Base-by-base conservation (phyloP, 441 rosid genomes). In the Gossypium lobatum region DNA sequence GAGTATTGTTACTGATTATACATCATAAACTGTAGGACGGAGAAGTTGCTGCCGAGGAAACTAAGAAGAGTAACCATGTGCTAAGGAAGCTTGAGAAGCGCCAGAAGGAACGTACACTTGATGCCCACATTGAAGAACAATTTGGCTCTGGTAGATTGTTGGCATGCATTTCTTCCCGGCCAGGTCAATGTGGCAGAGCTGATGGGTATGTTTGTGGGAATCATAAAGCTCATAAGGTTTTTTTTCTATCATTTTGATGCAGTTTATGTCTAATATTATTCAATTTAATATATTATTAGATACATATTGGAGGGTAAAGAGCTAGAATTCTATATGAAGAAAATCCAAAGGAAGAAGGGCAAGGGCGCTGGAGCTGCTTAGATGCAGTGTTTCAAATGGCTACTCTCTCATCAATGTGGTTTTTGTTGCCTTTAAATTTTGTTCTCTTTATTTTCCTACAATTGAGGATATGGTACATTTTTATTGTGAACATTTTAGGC, bases 331-430 rank as follows among this genome's bases (percentile, higher is more conserved):
- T 86, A 85, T 80, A 80, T 74, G 88, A 88, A 84, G 88, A 86
- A 86, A 81, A 65, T 86, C 58, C 90, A 85, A 80, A 85, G 80
- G 85, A 88, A 88, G 92, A 88, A 88, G 86, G 90, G 92, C 78
- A 88, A 85, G 85, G 88, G 82, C 59, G 86, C 86, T 8, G 87
- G 83, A 58, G 57, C 77, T 45, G 82, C 84, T 79, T 78, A 73
- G 71, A 14, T 20, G 63, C 3, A 53, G 20, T 6, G 20, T 1
- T 37, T 37, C 20, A 37, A 37, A 52, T 52, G 55, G 55, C 20
- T 48, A 48, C 17, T 48, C 6, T 48, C 17, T 48, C 16, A 48
- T n/a, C 54, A 48, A 13, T 48, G 7, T 48, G 54, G 6, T 48
- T 48, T 48, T 3, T 13, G 42, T 48, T 14, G 6, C 54, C 16